Evolutionary conservation across 1,284 basidiomycete genomes (phyloP), one percentile per base, ranked within the genome.

Genomic region (Moesziomyces sp.): DNA sequence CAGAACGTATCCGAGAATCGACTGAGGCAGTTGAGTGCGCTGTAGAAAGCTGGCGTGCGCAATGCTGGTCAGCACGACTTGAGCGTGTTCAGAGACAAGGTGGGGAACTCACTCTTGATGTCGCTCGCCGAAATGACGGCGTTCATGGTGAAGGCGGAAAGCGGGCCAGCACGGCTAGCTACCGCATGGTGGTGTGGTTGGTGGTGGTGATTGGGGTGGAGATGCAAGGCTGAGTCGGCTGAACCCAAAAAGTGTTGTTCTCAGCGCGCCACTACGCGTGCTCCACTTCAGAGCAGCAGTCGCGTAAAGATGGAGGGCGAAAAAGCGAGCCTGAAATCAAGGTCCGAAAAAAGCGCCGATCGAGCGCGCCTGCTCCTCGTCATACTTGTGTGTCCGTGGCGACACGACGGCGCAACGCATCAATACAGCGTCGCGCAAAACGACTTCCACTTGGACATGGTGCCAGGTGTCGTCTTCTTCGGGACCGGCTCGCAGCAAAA

Each of bases 1-100:
- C 68, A 75, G 40, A 75, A 75, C 0, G 67, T 64, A 13, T 75
- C 73, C n/a, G 67, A 70, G 60, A 75, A 75, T 0, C 60, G 49
- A 5, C 49, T 14, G 18, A 75, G 64, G 28, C 73, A 75, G 38
- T 67, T 54, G 3, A 75, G 52, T 1, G 68, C 57, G 30, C 48
- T 64, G 52, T 66, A 64, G 48, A 75, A 71, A 3, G 73, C 64
- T 67, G 58, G 24, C 18, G 14, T 43, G 8, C 10, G 35, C 13
- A 50, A 50, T 18, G 44, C 8, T 35, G n/a, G 26, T 19, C 21
- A 55, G 26, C 5, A 18, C 3, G 49, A 7, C 26, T 28, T 6
- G 4, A 7, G 26, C 26, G 26, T 6, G 26, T 28, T 28, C 26
- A 28, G 26, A 7, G 26, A 28, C 5, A 28, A 28, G 26, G 26